Percentiles rank a stretch among this genome's conserved stretches.
Evolutionary conservation across 176 grass and related monocot genomes (phyloP).

Genomic region (Ensete glaucum): DNA sequence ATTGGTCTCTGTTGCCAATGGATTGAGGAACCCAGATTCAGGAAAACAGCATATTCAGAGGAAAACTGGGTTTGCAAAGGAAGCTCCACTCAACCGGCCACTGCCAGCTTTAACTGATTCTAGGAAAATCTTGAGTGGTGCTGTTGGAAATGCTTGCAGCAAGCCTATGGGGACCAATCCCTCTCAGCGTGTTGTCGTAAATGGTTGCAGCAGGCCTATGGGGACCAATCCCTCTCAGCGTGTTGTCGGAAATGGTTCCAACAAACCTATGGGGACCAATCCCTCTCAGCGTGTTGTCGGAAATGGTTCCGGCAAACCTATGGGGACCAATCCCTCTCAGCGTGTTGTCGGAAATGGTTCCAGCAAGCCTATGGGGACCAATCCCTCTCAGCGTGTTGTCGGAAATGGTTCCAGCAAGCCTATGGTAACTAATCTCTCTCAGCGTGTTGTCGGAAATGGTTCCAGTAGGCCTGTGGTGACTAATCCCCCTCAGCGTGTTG

Average conservation of each 20-base stretch:
- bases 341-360: background rate
- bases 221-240: background rate
- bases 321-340: background rate
- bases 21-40: conserved; percentile 33
- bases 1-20: conserved; percentile 10
- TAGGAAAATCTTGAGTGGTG: conserved; percentile 6
- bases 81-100: conserved; percentile 11
- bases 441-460: background rate
- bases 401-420: background rate
- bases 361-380: background rate
- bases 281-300: background rate
- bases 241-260: background rate
- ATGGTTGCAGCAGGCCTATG: background rate
- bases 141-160: conserved; percentile 7
- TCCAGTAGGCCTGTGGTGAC: background rate
- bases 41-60: conserved; percentile 25
- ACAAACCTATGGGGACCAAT: background rate
- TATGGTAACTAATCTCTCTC: background rate
- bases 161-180: background rate
- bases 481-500: background rate
- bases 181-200: background rate
- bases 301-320: background rate
- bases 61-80: conserved; percentile 17
- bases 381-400: background rate
- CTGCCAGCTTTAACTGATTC: conserved; percentile 21